Percentiles rank a stretch among this genome's conserved stretches.
These are phyloP conservation scores for Phytophthora boehmeriae DNA, from an alignment of 352 stramenopile genomes.

Conservation along the genomic window DNA sequence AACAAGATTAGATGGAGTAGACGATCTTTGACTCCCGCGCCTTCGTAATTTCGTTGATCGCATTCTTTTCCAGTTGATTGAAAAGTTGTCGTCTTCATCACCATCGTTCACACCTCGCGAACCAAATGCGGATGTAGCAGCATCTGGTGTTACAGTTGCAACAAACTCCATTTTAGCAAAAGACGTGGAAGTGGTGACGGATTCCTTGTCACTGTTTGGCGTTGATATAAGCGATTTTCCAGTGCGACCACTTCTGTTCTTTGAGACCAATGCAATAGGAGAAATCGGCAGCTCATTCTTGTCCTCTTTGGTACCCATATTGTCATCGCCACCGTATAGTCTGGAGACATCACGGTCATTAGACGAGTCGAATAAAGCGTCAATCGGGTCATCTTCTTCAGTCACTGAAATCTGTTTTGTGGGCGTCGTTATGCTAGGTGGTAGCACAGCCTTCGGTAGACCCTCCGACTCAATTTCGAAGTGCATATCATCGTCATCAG, in stretches of 20 bases:
- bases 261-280: background rate
- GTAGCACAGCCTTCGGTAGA: too few relatives aligned
- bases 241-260: slow-evolving; percentile 3
- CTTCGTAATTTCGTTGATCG: slow-evolving; percentile 35
- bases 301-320: too few relatives aligned
- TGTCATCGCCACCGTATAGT: slow-evolving; percentile 21
- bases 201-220: slow-evolving; percentile 9
- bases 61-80: slow-evolving; percentile 52
- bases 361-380: slow-evolving; percentile 68
- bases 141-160: background rate
- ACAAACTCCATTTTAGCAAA: slow-evolving; percentile 2
- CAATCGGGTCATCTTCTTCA: slow-evolving; percentile 56
- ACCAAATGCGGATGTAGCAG: slow-evolving; percentile 1
- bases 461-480: slow-evolving; percentile 5
- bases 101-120: slow-evolving; percentile 5
- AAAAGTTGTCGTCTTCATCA: slow-evolving; percentile 47
- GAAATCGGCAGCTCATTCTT: slow-evolving; percentile 1
- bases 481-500: slow-evolving; percentile 1
- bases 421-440: too few relatives aligned
- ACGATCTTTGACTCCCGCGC: slow-evolving; percentile 13
- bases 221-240: slow-evolving; percentile 11
- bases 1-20: slow-evolving; percentile 2
- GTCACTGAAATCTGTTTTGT: slow-evolving; percentile 1
- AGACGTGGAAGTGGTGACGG: background rate
- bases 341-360: slow-evolving; percentile 52